Conservation (phyloP, 2,329 filamentous ascomycete species). For the Aotearoamyces nothofagi region DNA sequence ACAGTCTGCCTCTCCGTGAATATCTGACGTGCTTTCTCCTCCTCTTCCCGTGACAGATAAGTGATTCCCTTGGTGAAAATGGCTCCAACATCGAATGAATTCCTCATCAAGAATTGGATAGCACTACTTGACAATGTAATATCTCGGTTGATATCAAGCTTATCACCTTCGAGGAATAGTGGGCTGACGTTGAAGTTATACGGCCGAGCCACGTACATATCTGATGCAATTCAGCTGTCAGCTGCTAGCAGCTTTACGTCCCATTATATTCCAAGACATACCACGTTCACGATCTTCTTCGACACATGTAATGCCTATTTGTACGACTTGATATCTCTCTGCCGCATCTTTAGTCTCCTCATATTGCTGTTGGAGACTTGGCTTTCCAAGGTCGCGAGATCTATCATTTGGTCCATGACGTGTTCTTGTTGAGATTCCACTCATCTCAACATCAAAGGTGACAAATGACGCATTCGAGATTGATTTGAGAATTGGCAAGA, state of each 20-base stretch:
- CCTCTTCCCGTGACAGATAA: constrained; percentile 47
- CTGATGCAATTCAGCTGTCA: constrained; percentile 16
- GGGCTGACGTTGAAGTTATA: constrained; percentile 52
- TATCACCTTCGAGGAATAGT: constrained; percentile 26
- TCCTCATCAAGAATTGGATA: constrained; percentile 41
- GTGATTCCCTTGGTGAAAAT: constrained; percentile 40
- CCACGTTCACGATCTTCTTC: constrained; percentile 36
- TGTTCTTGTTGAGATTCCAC: constrained; percentile 35
- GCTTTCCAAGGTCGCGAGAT: constrained; percentile 23
- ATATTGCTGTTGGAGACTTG: constrained; percentile 44
- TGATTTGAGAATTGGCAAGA: constrained; percentile 39
- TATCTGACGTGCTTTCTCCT: constrained; percentile 26
- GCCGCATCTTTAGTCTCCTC: constrained; percentile 42
- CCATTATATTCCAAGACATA: constrained; percentile 11
- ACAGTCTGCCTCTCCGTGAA: constrained; percentile 15
- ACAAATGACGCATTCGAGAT: constrained; percentile 46
- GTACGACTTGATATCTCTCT: constrained; percentile 46
- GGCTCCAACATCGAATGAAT: constrained; percentile 40
- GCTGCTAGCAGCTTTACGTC: constrained; percentile 3
- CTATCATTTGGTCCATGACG: constrained; percentile 13
- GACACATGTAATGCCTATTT: constrained; percentile 53
- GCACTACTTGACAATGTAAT: constrained; percentile 32
- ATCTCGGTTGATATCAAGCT: constrained; percentile 41
- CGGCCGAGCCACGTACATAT: constrained; percentile 39
- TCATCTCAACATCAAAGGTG: constrained; percentile 51